phyloP scores from a whole-genome alignment of 2,329 filamentous ascomycete genomes.

The Ophiocordyceps camponoti-leonardi region DNA sequence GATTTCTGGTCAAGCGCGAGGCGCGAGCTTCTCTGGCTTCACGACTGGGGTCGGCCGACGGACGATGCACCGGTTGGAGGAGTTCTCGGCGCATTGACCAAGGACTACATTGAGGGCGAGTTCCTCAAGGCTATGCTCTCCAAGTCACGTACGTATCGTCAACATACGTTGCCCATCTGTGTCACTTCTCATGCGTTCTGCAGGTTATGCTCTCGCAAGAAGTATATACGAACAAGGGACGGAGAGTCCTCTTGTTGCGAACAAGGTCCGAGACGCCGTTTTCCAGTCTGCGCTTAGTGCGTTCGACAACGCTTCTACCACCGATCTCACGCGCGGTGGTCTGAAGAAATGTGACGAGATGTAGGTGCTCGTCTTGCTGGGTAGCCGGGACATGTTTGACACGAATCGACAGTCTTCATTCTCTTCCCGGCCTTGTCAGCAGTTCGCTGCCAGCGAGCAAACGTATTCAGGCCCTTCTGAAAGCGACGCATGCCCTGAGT shows the following conservation, averaged over 20 bases:
- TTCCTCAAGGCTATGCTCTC: conserved; percentile 51
- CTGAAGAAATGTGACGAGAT: conserved; percentile 65
- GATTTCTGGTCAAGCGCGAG: conserved; percentile 44
- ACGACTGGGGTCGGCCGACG: conserved; percentile 45
- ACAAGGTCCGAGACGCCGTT: conserved; percentile 41
- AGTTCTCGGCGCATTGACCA: conserved; percentile 42
- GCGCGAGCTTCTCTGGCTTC: conserved; percentile 54
- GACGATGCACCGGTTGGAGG: conserved; percentile 34
- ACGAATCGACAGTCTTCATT: conserved; percentile 31
- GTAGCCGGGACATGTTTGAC: background rate
- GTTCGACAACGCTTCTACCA: conserved; percentile 72
- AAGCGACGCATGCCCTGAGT: conserved; percentile 57
- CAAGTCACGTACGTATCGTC: conserved; percentile 34
- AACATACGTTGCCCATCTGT: too few relatives aligned
- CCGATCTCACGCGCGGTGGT: conserved; percentile 57
- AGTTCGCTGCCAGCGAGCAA: conserved; percentile 31
- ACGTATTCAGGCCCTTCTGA: conserved; percentile 46
- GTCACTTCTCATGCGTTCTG: conserved; percentile 2
- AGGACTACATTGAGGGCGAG: conserved; percentile 49
- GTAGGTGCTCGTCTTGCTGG: conserved; percentile 24
- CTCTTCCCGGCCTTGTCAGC: conserved; percentile 42
- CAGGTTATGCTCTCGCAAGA: conserved; percentile 44
- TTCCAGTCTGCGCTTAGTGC: conserved; percentile 47
- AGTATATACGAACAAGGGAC: conserved; percentile 40
- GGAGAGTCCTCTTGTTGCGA: conserved; percentile 28